Evolutionary conservation across 2,329 filamentous ascomycete genomes (phyloP).

Genomic region (Neurospora sp.): DNA sequence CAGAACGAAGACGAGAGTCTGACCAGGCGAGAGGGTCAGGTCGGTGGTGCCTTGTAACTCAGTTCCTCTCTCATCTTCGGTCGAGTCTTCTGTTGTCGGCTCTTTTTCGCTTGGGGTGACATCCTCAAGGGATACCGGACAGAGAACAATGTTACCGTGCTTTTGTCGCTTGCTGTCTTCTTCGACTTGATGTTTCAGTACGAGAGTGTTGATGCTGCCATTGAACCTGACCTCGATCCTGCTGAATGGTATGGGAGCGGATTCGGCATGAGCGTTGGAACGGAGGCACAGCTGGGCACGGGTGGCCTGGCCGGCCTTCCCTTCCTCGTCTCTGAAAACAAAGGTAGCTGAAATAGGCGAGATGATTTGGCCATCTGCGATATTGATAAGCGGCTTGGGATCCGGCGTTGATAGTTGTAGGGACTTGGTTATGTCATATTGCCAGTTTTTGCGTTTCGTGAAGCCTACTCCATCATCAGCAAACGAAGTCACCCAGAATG

Average conservation of each 20-base stretch:
- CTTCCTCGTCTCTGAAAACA: constrained; percentile 47
- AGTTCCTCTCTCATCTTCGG: constrained; percentile 13
- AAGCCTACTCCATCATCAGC: constrained; percentile 34
- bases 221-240: constrained; percentile 45
- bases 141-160: constrained; percentile 17
- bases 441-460: constrained; percentile 44
- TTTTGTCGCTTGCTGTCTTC: constrained; percentile 5
- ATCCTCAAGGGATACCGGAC: constrained; percentile 20
- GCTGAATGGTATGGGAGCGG: constrained; percentile 41
- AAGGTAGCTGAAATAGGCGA: constrained; percentile 32
- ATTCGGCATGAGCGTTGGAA: constrained; percentile 44
- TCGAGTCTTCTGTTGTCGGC: constrained; percentile 15
- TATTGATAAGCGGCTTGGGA: constrained; percentile 37
- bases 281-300: constrained; percentile 47
- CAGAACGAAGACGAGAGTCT: constrained; percentile 62
- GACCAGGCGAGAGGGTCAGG: constrained; percentile 56
- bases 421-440: constrained; percentile 50
- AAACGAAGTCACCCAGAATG: background rate
- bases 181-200: constrained; percentile 34
- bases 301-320: constrained; percentile 51
- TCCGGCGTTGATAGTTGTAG: constrained; percentile 38
- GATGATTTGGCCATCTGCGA: constrained; percentile 34
- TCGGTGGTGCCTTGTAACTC: constrained; percentile 41
- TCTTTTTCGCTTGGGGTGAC: constrained; percentile 21
- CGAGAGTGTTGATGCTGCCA: constrained; percentile 46